Evolutionary conservation across 2,329 filamentous ascomycete genomes (phyloP), one percentile per base, ranked within the genome.

Genomic region (Colletotrichum sp.): DNA sequence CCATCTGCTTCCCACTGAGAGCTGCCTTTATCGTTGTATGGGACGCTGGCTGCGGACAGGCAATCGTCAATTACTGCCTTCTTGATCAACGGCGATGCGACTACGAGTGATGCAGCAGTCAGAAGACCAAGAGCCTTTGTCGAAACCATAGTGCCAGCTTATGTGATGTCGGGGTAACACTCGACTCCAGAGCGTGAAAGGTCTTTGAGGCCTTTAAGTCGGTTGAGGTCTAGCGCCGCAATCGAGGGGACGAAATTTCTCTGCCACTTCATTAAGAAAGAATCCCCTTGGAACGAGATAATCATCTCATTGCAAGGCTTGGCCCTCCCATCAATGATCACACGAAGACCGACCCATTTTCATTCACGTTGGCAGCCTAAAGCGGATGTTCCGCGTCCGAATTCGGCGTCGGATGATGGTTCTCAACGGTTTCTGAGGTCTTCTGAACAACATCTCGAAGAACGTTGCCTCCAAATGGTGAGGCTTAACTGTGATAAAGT

Each of bases 1-100:
- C 78, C 81, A 74, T 86, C 85, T 6, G 80, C 74, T 5, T 79
- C 78, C 85, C 85, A 88, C 71, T 83, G 73, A 9, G 71, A 29
- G 1, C 80, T 78, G 59, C 76, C 78, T 27, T 76, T 71, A 1
- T 72, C 69, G 25, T 78, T 72, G 49, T 77, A 79, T 4, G 80
- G 79, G 2, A 83, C 80, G 4, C 69, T 63, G 9, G 76, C 79
- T 1, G 71, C 68, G 9, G 78, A 77, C 2, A 83, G 80, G 16
- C 82, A 83, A 22, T 79, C 73, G 7, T 79, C 76, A 5, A 83
- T 72, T 22, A 69, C 15, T 71, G 77, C 29, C 15, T 77, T 77
- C 29, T 71, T 74, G 7, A 7, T 59, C 16, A 71, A 25, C 0
- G 71, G 67, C 6, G 71, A 74, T 34, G 59, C 13, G 4, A 16